Base-by-base conservation (phyloP, 306 rosid species). In the Luffa aegyptiaca region DNA sequence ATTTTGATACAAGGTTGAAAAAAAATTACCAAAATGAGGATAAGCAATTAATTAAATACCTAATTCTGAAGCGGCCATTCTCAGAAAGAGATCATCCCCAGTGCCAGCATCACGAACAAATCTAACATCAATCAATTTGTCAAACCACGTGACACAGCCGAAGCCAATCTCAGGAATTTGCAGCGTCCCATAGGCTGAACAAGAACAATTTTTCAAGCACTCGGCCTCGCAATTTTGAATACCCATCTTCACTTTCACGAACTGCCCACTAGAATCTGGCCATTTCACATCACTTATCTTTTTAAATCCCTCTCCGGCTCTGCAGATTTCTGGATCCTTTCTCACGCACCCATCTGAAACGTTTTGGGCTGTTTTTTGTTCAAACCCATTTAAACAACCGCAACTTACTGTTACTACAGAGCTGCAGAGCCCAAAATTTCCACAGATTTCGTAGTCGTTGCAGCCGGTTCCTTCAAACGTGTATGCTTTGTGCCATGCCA, bases 381-480 rank as follows among this genome's bases (percentile, higher is more conserved):
- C 26, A 45, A 70, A 80, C 49, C 83, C 83, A 46, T 17, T 17
- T 51, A 80, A n/a, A 59, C 79, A 80, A 5, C 26, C 17, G 10
- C 83, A 80, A 10, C 14, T 66, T 37, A 49, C 31, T 7, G 20
- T 14, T 39, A 66, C 45, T 8, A 9, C 26, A 18, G 73, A 39
- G 3, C 13, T 88, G 86, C 72, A 35, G 55, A 8, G 78, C 3
- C 86, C 88, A 55, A 83, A 89, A 61, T 84, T 79, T 49, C 92
- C 92, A 63, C 92, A 89, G 9, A 55, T 62, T 2, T 80, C 86
- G 82, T 89, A 89, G 3, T n/a, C 77, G 53, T 89, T 85, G 82
- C 92, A 89, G 6, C 10, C 65, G 18, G 85, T 87, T 35, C 82
- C 83, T 72, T 84, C 84, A 63, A 84, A 76, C 0, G 70, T 48